Percentiles rank a stretch among this genome's conserved stretches.
Evolutionary conservation across 2,329 filamentous ascomycete species (phyloP).

Genomic region (Pseudocercospora pini-densiflorae): DNA sequence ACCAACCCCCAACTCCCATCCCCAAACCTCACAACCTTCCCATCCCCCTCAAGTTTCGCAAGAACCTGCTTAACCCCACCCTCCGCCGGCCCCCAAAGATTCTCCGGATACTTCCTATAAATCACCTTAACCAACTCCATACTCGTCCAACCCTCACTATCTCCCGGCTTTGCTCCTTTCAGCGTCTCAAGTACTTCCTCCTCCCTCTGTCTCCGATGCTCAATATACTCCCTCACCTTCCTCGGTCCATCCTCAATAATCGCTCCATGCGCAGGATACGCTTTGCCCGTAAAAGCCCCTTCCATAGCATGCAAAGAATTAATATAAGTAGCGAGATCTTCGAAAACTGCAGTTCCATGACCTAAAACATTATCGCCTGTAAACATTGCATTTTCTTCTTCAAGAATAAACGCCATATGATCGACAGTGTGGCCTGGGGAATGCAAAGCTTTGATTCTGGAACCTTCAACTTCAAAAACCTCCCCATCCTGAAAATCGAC

Average conservation of each 20-base stretch:
- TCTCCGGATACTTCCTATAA: constrained; percentile 78
- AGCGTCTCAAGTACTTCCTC: constrained; percentile 73
- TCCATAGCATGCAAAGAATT: constrained; percentile 72
- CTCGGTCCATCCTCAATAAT: constrained; percentile 72
- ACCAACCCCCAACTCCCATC: constrained; percentile 41
- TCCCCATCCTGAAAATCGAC: constrained; percentile 62
- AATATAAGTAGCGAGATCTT: constrained; percentile 73
- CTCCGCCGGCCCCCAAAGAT: constrained; percentile 75
- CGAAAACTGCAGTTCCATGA: constrained; percentile 80
- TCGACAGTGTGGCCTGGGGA: constrained; percentile 80
- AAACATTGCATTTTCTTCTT: constrained; percentile 81
- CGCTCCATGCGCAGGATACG: constrained; percentile 87
- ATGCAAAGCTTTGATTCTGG: constrained; percentile 68
- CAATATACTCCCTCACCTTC: constrained; percentile 81
- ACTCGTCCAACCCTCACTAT: constrained; percentile 61
- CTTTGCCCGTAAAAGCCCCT: constrained; percentile 66
- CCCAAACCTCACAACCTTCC: constrained; percentile 58
- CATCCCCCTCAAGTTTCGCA: constrained; percentile 76
- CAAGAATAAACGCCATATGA: constrained; percentile 74
- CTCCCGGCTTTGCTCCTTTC: constrained; percentile 31
- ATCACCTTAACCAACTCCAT: constrained; percentile 88
- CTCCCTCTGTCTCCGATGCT: constrained; percentile 79
- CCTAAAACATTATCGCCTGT: constrained; percentile 89
- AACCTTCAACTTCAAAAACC: constrained; percentile 62
- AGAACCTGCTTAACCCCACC: constrained; percentile 78